These are phyloP conservation scores for Artemisia argyi DNA, from an alignment of 129 eudicot genomes.

Conservation along the genomic window DNA sequence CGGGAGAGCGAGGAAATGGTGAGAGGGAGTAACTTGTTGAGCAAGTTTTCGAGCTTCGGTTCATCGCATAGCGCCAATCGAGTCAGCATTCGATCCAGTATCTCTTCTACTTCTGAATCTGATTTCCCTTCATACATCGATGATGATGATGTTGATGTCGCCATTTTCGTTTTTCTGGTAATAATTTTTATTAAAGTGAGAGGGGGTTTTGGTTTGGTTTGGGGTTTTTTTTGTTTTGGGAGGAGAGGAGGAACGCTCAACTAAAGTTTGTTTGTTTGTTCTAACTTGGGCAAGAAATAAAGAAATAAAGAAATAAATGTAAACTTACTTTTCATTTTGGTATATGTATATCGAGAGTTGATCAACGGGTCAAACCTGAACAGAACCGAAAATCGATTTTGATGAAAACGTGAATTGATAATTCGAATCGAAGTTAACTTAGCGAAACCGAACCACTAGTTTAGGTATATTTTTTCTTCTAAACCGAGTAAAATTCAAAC, in stretches of 20 bases:
- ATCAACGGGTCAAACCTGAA: too few species aligned
- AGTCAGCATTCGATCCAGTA: slow-evolving; percentile 90
- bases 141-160: slow-evolving; percentile 36
- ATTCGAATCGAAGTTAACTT: too few species aligned
- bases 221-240: background rate
- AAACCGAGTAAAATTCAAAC: too few species aligned
- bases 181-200: background rate
- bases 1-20: slow-evolving; percentile 74
- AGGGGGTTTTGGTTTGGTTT: background rate
- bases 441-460: too few species aligned
- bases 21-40: slow-evolving; percentile 86
- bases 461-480: too few species aligned
- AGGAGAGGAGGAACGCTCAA: slow-evolving; percentile 14
- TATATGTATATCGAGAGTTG: too few species aligned
- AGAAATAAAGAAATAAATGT: too few species aligned
- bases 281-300: too few species aligned
- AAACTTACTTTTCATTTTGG: too few species aligned
- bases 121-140: slow-evolving; percentile 48
- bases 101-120: slow-evolving; percentile 76
- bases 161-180: slow-evolving; percentile 17
- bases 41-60: slow-evolving; percentile 74
- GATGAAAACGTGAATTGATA: too few species aligned
- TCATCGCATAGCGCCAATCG: slow-evolving; percentile 97
- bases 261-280: slow-evolving; percentile 13
- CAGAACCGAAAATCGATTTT: too few species aligned